phyloP scores from a whole-genome alignment of 148 eudicot species.

The Salicornia ramosissima region DNA sequence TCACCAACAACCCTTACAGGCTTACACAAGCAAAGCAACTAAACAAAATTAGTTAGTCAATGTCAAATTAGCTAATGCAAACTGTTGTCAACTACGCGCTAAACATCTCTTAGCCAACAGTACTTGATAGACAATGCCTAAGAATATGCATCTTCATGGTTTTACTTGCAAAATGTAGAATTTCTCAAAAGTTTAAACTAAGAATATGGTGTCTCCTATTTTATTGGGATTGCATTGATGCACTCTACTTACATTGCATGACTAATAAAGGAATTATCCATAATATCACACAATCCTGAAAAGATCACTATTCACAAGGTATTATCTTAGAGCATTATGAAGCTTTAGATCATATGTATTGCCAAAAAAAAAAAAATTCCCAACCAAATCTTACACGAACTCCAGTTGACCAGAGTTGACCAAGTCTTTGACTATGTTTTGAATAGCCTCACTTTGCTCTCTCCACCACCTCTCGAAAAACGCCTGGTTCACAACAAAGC shows the following conservation, averaged over 20 bases:
- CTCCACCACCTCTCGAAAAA: conserved; percentile 99
- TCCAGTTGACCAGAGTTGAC: conserved; percentile 87
- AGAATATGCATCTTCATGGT: neutral
- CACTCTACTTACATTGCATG: neutral
- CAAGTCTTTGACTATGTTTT: conserved; percentile 48
- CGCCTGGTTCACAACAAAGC: conserved; percentile 42
- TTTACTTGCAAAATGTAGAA: neutral
- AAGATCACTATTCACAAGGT: neutral
- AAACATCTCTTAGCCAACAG: too few relatives aligned
- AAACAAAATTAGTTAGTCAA: too few relatives aligned
- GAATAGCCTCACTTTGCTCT: conserved; percentile 54
- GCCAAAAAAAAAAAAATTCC: neutral
- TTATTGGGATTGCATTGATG: neutral
- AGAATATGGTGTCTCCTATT: neutral
- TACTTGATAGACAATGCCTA: too few relatives aligned
- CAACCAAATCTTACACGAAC: conserved; percentile 47
- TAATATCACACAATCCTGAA: neutral
- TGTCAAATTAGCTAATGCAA: too few relatives aligned
- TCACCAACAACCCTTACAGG: too few relatives aligned
- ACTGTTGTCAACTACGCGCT: too few relatives aligned
- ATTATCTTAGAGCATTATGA: neutral
- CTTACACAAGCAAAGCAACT: too few relatives aligned
- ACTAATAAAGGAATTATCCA: neutral
- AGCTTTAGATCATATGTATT: neutral
- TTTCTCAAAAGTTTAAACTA: neutral